These are phyloP conservation scores for Lactifluus volemus DNA, from an alignment of 768 basidiomycete species.

Conservation along the genomic window DNA sequence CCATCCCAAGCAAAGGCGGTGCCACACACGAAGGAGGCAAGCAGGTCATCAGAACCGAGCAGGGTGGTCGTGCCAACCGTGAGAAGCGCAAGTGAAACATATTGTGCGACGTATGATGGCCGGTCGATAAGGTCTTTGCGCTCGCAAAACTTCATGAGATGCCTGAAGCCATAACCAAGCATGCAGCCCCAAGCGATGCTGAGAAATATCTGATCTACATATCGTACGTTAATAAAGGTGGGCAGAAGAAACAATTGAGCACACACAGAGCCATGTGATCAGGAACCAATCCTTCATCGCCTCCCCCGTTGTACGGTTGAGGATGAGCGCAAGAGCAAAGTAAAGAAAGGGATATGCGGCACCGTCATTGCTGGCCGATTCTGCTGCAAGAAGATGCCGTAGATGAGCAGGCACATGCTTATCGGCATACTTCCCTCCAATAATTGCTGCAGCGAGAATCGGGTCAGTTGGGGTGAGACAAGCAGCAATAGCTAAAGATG, in stretches of 20 bases:
- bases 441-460: constrained; percentile 84
- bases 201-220: constrained; percentile 68
- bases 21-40: constrained; percentile 92
- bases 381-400: constrained; percentile 54
- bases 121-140: constrained; percentile 81
- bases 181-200: constrained; percentile 66
- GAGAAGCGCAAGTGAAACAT: constrained; percentile 73
- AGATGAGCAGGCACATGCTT: constrained; percentile 91
- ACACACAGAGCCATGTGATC: constrained; percentile 74
- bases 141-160: constrained; percentile 92
- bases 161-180: constrained; percentile 71
- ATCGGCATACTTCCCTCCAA: constrained; percentile 95
- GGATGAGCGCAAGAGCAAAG: constrained; percentile 77
- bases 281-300: constrained; percentile 88
- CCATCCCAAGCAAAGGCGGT: constrained; percentile 96
- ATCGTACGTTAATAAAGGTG: constrained; percentile 6
- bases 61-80: constrained; percentile 79
- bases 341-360: constrained; percentile 94
- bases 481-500: constrained; percentile 82
- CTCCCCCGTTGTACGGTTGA: constrained; percentile 49
- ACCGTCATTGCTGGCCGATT: constrained; percentile 94
- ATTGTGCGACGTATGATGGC: constrained; percentile 92
- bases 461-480: constrained; percentile 94
- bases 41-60: constrained; percentile 86
- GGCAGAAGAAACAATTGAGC: neutral